These are phyloP conservation scores for Erodium moschatum DNA, from an alignment of 441 rosid genomes.

Conservation along the genomic window DNA sequence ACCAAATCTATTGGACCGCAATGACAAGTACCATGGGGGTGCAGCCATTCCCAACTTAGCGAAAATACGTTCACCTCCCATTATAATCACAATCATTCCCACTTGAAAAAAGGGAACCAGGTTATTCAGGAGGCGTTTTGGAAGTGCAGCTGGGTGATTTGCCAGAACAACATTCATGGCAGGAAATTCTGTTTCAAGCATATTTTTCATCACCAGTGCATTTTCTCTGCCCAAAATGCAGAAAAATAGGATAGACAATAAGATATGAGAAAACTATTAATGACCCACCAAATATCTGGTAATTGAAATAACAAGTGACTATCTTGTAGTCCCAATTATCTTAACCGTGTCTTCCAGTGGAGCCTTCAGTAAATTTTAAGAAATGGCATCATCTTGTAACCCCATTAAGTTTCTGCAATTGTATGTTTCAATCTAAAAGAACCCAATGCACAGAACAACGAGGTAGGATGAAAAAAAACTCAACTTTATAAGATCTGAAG, in stretches of 20 bases:
- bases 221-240: neutral
- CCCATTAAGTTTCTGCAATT: neutral
- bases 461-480: neutral
- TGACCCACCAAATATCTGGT: no score
- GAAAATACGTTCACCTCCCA: conserved; percentile 5
- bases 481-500: no score
- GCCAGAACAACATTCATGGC: neutral
- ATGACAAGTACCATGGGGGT: neutral
- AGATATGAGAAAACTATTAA: no score
- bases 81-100: neutral
- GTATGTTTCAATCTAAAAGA: neutral
- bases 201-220: neutral
- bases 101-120: neutral
- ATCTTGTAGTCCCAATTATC: no score
- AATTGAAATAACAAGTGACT: no score
- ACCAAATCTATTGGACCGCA: conserved; percentile 4
- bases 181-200: neutral
- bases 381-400: neutral
- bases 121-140: neutral
- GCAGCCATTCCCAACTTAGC: conserved; percentile 2
- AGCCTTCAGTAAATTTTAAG: neutral
- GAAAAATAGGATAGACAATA: no score
- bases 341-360: no score
- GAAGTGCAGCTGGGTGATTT: neutral
- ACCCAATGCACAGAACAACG: neutral